These are phyloP conservation scores for Dioszegia hungarica DNA, from an alignment of 768 basidiomycete species.

Conservation along the genomic window DNA sequence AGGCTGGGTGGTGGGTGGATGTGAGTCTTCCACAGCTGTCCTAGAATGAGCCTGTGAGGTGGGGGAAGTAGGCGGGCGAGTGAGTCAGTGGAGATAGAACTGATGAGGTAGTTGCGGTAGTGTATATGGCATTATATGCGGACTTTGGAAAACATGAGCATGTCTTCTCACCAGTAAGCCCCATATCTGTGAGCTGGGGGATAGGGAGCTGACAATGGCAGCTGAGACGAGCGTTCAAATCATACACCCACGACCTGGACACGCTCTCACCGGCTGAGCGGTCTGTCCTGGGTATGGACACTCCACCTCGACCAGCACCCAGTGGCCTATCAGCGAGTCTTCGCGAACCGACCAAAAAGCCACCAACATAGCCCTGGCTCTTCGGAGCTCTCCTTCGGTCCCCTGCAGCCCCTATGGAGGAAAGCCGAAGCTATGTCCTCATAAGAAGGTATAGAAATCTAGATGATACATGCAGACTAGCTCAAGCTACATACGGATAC, in stretches of 20 bases:
- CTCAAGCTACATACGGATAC: not conserved
- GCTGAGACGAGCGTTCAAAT: constrained; percentile 13
- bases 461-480: not conserved
- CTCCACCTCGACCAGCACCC: not conserved
- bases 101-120: constrained; percentile 21
- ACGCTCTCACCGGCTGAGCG: constrained; percentile 26
- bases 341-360: not conserved
- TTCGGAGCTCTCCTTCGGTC: too few species aligned
- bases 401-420: too few species aligned
- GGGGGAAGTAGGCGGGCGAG: not conserved
- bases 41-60: too few species aligned
- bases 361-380: constrained; percentile 3
- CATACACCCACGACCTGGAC: constrained; percentile 9
- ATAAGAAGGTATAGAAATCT: too few species aligned
- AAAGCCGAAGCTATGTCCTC: too few species aligned
- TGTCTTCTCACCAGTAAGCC: constrained; percentile 40
- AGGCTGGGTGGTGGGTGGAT: constrained; percentile 27
- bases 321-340: not conserved
- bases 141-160: constrained; percentile 40
- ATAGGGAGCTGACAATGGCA: not conserved
- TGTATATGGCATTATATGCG: constrained; percentile 34
- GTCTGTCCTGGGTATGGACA: constrained; percentile 15
- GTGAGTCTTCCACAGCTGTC: too few species aligned
- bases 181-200: not conserved
- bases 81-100: not conserved